Percentiles rank a stretch among this genome's conserved stretches.
Evolutionary conservation across 2,329 filamentous ascomycete species (phyloP).

Genomic region (Graphilbum fragrans): DNA sequence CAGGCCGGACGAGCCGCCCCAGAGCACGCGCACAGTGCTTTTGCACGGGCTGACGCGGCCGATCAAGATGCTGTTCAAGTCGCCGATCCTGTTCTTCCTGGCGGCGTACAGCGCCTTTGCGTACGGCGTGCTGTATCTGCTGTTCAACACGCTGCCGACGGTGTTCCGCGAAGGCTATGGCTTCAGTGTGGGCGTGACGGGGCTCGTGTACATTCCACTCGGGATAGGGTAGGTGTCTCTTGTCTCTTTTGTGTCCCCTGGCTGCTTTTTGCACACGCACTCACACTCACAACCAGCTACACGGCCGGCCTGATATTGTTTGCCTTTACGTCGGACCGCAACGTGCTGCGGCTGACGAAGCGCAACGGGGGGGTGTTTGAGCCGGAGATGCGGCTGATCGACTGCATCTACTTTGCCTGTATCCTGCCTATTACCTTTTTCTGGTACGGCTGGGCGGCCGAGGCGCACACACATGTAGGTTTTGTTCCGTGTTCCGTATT

Average conservation of each 20-base stretch:
- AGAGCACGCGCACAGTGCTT: conserved; percentile 15
- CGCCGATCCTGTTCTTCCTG: conserved; percentile 32
- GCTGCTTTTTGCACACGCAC: not conserved
- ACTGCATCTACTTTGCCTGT: conserved; percentile 16
- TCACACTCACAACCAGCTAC: not conserved
- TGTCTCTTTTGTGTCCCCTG: not conserved
- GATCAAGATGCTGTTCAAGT: conserved; percentile 35
- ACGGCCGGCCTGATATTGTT: conserved; percentile 16
- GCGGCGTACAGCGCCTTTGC: conserved; percentile 38
- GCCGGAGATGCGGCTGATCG: conserved; percentile 21
- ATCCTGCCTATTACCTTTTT: conserved; percentile 23
- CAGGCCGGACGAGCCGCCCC: not conserved
- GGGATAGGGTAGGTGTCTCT: conserved; percentile 15
- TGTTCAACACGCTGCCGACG: conserved; percentile 41
- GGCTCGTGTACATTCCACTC: conserved; percentile 35
- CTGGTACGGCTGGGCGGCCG: conserved; percentile 17
- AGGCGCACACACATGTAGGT: conserved; percentile 12
- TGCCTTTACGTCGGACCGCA: conserved; percentile 22
- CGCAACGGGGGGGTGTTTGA: conserved; percentile 22
- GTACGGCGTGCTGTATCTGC: conserved; percentile 39
- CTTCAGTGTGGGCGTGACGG: conserved; percentile 31
- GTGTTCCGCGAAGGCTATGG: conserved; percentile 34
- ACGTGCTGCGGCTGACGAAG: conserved; percentile 24
- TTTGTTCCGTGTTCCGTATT: not conserved
- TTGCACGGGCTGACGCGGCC: conserved; percentile 35